Percentiles rank a stretch among this genome's conserved stretches.
Conservation (phyloP, 208 protist species). For the Naegleria lovaniensis region DNA sequence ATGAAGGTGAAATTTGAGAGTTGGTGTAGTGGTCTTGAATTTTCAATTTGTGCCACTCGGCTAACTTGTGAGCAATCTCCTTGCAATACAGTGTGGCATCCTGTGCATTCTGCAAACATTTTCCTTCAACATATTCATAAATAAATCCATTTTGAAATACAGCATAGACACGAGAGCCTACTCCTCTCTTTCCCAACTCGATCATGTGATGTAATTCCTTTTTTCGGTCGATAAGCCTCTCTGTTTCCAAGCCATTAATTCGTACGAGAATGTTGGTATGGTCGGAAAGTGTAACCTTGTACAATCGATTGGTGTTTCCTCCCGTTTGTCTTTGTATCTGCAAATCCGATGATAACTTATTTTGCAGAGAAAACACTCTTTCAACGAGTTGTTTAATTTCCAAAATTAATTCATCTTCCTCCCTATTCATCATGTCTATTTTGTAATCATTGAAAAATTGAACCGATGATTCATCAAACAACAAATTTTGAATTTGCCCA, state of each 20-base stretch:
- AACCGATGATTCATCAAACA: too few species aligned
- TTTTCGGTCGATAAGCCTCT: neutral
- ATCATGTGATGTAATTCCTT: neutral
- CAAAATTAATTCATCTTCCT: too few species aligned
- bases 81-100: neutral
- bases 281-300: too few species aligned
- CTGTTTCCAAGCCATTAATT: neutral
- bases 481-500: too few species aligned
- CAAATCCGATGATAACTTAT: too few species aligned
- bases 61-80: neutral
- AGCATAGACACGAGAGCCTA: neutral
- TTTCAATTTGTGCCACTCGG: neutral
- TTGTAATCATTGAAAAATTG: too few species aligned
- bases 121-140: neutral
- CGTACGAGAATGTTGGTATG: neutral
- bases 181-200: neutral
- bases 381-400: too few species aligned
- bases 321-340: too few species aligned
- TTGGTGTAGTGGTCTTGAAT: neutral
- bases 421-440: too few species aligned
- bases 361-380: too few species aligned
- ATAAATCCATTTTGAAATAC: neutral
- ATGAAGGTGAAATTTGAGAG: too few species aligned
- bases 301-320: too few species aligned
- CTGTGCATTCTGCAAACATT: neutral